Evolutionary conservation across 306 rosid species (phyloP).

Genomic region (Citrullus mucosospermus): DNA sequence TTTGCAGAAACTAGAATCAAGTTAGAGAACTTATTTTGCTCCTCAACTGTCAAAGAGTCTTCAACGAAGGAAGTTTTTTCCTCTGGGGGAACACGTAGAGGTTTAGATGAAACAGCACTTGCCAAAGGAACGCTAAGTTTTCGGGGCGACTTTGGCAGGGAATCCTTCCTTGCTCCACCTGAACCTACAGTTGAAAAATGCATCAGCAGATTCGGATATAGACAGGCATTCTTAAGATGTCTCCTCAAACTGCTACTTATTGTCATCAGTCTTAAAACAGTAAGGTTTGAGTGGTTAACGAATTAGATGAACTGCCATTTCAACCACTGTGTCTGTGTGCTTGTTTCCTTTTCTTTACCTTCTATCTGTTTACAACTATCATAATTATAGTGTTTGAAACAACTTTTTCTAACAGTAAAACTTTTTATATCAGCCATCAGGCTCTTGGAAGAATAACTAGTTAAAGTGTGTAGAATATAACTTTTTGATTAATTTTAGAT

Average conservation of each 20-base stretch:
- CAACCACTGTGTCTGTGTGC: too few species aligned
- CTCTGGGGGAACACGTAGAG: constrained; percentile 22
- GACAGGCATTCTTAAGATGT: background rate
- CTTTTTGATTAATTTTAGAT: too few species aligned
- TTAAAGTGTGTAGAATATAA: too few species aligned
- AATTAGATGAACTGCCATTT: too few species aligned
- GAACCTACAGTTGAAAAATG: constrained; percentile 30
- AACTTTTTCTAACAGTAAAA: too few species aligned
- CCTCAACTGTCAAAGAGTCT: constrained; percentile 11
- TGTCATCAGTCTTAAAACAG: too few species aligned
- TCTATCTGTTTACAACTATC: too few species aligned
- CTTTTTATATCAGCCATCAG: too few species aligned
- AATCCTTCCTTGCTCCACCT: constrained; percentile 22
- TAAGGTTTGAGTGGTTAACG: too few species aligned
- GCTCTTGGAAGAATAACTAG: too few species aligned
- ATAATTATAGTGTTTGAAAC: too few species aligned
- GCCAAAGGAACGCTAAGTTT: constrained; percentile 17
- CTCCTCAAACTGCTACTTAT: background rate
- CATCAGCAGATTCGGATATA: background rate
- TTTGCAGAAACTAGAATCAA: constrained; percentile 17
- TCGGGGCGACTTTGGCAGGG: constrained; percentile 36
- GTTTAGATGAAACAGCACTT: constrained; percentile 26
- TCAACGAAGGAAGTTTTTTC: constrained; percentile 13
- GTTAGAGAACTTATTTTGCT: constrained; percentile 1
- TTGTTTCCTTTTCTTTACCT: too few species aligned